Percentiles rank a stretch among this genome's conserved stretches.
phyloP scores from a whole-genome alignment of 768 basidiomycete species.

The Suillus lakei region DNA sequence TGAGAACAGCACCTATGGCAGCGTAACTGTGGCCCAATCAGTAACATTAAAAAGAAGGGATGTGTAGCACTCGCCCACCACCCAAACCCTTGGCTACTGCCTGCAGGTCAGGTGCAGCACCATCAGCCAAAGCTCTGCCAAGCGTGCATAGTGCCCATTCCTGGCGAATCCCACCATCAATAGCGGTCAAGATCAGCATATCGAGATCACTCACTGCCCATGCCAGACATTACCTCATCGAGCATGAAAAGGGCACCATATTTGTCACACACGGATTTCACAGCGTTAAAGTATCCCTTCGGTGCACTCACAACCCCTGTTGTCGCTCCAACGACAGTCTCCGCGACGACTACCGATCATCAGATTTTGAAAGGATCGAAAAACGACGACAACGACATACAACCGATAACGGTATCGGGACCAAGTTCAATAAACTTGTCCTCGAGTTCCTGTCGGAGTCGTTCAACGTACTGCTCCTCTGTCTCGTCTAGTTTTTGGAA shows the following conservation, averaged over 20 bases:
- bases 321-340: conserved; percentile 88
- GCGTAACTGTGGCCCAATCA: conserved; percentile 58
- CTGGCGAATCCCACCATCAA: conserved; percentile 37
- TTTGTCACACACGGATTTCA: conserved; percentile 83
- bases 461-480: conserved; percentile 79
- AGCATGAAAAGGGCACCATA: conserved; percentile 77
- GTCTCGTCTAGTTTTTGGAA: conserved; percentile 72
- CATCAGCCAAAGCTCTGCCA: conserved; percentile 87
- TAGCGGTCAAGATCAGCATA: not conserved
- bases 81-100: conserved; percentile 90
- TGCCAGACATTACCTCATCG: conserved; percentile 93
- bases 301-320: conserved; percentile 79
- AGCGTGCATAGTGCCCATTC: conserved; percentile 86
- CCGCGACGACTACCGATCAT: conserved; percentile 65
- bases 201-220: conserved; percentile 70
- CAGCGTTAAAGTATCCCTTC: conserved; percentile 84
- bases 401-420: conserved; percentile 81
- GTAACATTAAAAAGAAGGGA: not conserved
- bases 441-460: conserved; percentile 81
- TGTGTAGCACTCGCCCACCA: conserved; percentile 64
- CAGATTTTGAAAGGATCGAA: conserved; percentile 2
- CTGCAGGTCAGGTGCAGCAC: conserved; percentile 81
- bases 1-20: conserved; percentile 80
- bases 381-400: conserved; percentile 44
- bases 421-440: conserved; percentile 85